A percentile compares a stretch with the other conserved stretches of the same genome.
Conservation (phyloP, 805 yeast genomes). For the Ascoidea rubescens region DNA sequence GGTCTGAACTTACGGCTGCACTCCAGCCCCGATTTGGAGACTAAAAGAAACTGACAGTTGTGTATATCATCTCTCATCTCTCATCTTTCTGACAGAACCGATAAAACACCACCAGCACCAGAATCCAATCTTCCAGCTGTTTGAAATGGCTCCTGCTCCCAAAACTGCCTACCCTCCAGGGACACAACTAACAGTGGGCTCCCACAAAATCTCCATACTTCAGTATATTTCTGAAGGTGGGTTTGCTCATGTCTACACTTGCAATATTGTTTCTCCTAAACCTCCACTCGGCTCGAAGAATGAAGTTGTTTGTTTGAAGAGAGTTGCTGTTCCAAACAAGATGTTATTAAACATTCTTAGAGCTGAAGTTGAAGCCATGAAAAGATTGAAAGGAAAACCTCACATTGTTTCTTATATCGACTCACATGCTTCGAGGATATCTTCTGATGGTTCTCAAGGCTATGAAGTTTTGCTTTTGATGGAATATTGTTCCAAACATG, state of each 20-base stretch:
- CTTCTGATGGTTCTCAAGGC: slow-evolving; percentile 33
- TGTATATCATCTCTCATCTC: no score
- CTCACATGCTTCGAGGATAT: slow-evolving; percentile 78
- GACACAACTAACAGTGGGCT: slow-evolving; percentile 67
- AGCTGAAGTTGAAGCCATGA: slow-evolving; percentile 97
- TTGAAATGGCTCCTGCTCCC: slow-evolving; percentile 30
- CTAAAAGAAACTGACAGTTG: no score
- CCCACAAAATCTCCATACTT: slow-evolving; percentile 56
- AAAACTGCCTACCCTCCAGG: slow-evolving; percentile 61
- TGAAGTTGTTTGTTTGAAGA: slow-evolving; percentile 69
- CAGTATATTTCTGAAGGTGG: slow-evolving; percentile 84
- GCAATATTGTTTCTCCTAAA: slow-evolving; percentile 38
- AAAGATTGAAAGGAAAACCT: slow-evolving; percentile 62
- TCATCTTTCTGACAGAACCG: no score
- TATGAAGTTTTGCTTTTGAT: slow-evolving; percentile 69
- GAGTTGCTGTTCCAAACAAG: slow-evolving; percentile 93
- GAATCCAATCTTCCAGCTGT: no score
- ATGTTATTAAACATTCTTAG: slow-evolving; percentile 66
- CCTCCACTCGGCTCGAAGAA: slow-evolving; percentile 39
- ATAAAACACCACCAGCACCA: no score
- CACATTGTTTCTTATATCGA: slow-evolving; percentile 86
- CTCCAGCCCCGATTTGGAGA: no score
- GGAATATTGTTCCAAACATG: slow-evolving; percentile 70
- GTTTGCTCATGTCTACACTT: slow-evolving; percentile 88
- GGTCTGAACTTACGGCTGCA: no score